phyloP scores from a whole-genome alignment of 306 rosid species.

The Echinosophora koreensis region DNA sequence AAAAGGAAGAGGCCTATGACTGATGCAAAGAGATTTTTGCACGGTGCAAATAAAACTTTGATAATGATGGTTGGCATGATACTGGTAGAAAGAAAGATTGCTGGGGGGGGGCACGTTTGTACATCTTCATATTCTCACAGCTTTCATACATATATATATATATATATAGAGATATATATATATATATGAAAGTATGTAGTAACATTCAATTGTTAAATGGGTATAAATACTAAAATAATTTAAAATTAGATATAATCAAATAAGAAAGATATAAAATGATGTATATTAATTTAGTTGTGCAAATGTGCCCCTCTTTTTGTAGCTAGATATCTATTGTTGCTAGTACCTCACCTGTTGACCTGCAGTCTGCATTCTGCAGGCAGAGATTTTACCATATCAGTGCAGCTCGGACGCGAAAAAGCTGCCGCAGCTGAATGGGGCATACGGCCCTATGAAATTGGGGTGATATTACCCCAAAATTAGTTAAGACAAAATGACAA shows the following conservation, averaged over 20 bases:
- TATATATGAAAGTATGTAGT: too few species aligned
- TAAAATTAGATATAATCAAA: too few species aligned
- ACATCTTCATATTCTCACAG: too few species aligned
- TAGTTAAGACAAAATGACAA: slow-evolving; percentile 32
- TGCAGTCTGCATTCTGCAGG: slow-evolving; percentile 23
- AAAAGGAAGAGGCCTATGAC: too few species aligned
- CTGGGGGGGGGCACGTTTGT: not conserved
- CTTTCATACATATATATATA: too few species aligned
- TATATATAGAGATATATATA: too few species aligned
- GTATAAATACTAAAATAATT: too few species aligned
- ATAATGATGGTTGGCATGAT: slow-evolving; percentile 43
- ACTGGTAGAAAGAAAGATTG: slow-evolving; percentile 1
- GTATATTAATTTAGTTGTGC: not conserved
- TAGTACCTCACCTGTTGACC: not conserved
- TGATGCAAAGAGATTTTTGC: not conserved
- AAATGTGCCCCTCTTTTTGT: slow-evolving; percentile 21
- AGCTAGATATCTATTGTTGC: slow-evolving; percentile 27
- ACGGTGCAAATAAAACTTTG: slow-evolving; percentile 21
- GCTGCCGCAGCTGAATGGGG: not conserved
- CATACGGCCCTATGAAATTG: slow-evolving; percentile 18
- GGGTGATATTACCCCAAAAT: slow-evolving; percentile 4
- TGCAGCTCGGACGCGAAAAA: not conserved
- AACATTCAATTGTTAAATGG: too few species aligned
- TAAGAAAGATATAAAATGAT: too few species aligned
- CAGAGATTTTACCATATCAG: slow-evolving; percentile 38